These are phyloP conservation scores for Artomyces pyxidatus DNA, from an alignment of 768 basidiomycete species.

Conservation along the genomic window DNA sequence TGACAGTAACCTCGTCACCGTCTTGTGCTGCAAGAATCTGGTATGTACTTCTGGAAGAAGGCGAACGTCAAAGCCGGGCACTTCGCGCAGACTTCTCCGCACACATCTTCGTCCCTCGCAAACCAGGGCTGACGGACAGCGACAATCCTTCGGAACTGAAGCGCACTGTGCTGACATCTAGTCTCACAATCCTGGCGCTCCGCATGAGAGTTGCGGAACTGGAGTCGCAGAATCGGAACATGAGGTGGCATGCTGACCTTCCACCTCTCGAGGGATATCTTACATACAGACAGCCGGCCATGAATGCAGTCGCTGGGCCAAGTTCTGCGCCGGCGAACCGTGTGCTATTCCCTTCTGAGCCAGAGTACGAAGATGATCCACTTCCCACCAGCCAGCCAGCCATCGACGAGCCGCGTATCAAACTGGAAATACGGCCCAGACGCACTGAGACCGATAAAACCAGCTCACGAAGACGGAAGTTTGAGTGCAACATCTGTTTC, in stretches of 20 bases:
- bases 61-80: constrained; percentile 52
- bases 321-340: no score
- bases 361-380: no score
- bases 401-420: constrained; percentile 24
- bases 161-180: constrained; percentile 39
- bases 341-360: no score
- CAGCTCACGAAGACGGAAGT: constrained; percentile 25
- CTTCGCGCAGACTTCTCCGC: constrained; percentile 54
- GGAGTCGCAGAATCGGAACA: constrained; percentile 5
- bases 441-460: constrained; percentile 25
- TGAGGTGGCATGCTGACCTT: constrained; percentile 18
- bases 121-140: constrained; percentile 14
- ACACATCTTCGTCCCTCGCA: constrained; percentile 41
- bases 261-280: constrained; percentile 8
- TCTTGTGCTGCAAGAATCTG: no score
- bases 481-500: constrained; percentile 49
- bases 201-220: constrained; percentile 27
- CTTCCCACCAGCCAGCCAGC: no score
- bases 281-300: no score
- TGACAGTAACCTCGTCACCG: constrained; percentile 40
- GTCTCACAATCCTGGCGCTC: constrained; percentile 36
- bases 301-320: no score
- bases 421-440: constrained; percentile 32
- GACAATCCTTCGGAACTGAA: constrained; percentile 20
- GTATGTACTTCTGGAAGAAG: constrained; percentile 39